Conservation (phyloP, 2,329 filamentous ascomycete species). For the Pestalotiopsis sp. region DNA sequence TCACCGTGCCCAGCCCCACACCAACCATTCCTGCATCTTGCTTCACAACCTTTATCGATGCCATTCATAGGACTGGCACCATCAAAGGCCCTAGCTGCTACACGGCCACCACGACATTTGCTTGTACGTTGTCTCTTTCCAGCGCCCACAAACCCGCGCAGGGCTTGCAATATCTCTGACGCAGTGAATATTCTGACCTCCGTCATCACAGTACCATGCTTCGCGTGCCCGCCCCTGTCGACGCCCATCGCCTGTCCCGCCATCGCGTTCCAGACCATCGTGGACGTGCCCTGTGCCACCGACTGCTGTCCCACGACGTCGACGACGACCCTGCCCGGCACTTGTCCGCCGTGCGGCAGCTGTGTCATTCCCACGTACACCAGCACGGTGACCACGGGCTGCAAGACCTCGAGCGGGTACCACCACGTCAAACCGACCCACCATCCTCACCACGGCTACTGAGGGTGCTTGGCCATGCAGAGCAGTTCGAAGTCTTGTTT, state of each 20-base stretch:
- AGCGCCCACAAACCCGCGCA: background rate
- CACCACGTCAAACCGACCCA: too few relatives aligned
- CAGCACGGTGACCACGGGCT: background rate
- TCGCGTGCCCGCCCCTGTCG: background rate
- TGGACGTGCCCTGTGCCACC: background rate
- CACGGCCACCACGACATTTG: background rate
- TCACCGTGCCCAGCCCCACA: background rate
- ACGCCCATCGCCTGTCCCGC: background rate
- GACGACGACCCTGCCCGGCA: background rate
- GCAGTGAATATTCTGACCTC: background rate
- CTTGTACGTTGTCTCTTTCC: background rate
- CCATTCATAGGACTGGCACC: background rate
- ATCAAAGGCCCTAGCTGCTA: background rate
- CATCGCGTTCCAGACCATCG: background rate
- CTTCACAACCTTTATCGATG: background rate
- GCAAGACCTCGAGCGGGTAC: background rate
- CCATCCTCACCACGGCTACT: background rate
- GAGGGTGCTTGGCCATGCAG: background rate
- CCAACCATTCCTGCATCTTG: background rate
- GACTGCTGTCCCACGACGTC: conserved; percentile 3
- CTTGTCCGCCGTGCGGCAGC: background rate
- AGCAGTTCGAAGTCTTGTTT: too few relatives aligned
- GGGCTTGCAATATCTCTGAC: too few relatives aligned
- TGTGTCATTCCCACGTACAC: background rate
- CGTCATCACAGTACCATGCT: background rate